Evolutionary conservation across 2,329 filamentous ascomycete species (phyloP).

Genomic region (Didymella lethalis): DNA sequence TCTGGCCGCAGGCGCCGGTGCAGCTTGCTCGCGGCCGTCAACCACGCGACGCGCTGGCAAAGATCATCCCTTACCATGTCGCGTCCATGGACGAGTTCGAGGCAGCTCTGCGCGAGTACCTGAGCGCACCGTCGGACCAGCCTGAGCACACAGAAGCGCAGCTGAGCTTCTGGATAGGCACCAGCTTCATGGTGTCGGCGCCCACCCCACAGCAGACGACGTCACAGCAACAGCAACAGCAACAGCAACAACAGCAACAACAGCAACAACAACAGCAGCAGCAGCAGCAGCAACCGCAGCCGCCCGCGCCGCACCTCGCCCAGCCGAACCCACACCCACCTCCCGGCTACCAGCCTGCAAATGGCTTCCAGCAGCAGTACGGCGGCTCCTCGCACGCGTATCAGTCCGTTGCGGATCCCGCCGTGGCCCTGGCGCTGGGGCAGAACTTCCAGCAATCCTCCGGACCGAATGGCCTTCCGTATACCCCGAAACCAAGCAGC

Average conservation of each 20-base stretch:
- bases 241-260: neutral
- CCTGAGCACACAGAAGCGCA: slow-evolving; percentile 52
- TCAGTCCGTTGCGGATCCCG: slow-evolving; percentile 38
- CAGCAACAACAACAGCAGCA: slow-evolving; percentile 11
- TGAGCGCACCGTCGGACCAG: slow-evolving; percentile 42
- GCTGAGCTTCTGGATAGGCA: slow-evolving; percentile 50
- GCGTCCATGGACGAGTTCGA: slow-evolving; percentile 49
- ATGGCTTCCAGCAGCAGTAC: slow-evolving; percentile 15
- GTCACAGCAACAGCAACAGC: slow-evolving; percentile 12
- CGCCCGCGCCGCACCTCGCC: slow-evolving; percentile 3
- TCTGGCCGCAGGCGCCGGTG: slow-evolving; percentile 35
- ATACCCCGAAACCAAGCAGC: neutral
- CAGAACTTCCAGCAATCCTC: slow-evolving; percentile 23
- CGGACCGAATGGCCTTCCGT: neutral
- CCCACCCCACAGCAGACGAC: slow-evolving; percentile 10
- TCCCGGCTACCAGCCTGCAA: slow-evolving; percentile 42
- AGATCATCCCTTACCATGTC: slow-evolving; percentile 43
- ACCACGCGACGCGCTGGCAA: slow-evolving; percentile 48
- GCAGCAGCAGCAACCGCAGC: neutral
- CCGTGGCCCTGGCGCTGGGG: slow-evolving; percentile 36
- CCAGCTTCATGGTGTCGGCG: slow-evolving; percentile 44
- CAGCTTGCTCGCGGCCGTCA: slow-evolving; percentile 49
- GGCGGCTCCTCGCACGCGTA: slow-evolving; percentile 21
- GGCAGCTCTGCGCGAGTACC: slow-evolving; percentile 46
- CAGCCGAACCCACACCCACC: slow-evolving; percentile 33